These are phyloP conservation scores for Aschersonia sp. DNA, from an alignment of 2,329 filamentous ascomycete species.

Conservation along the genomic window DNA sequence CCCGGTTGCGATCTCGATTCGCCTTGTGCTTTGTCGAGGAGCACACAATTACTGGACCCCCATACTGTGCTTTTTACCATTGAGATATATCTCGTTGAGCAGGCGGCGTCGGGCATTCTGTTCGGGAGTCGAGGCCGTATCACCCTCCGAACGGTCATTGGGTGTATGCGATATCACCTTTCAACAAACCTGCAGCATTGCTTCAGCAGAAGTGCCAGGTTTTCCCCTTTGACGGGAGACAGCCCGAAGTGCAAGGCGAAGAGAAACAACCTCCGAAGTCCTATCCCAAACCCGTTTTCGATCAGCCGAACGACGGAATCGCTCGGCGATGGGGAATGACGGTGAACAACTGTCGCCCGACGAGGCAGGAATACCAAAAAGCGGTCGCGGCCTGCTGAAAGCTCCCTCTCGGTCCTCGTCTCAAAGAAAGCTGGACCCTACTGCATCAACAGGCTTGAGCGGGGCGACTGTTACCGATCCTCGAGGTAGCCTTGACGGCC, in stretches of 20 bases:
- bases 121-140: too few species aligned
- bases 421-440: constrained; percentile 42
- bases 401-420: constrained; percentile 50
- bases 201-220: too few species aligned
- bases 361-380: constrained; percentile 28
- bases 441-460: constrained; percentile 44
- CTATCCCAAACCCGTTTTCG: not conserved
- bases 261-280: not conserved
- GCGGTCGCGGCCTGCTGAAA: constrained; percentile 37
- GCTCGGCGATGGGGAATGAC: constrained; percentile 27
- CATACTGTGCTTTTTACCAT: not conserved
- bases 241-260: too few species aligned
- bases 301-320: constrained; percentile 16
- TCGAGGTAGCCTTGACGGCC: constrained; percentile 46
- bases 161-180: too few species aligned
- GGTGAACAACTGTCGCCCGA: constrained; percentile 26
- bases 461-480: constrained; percentile 44
- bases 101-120: too few species aligned
- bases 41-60: not conserved
- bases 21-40: not conserved
- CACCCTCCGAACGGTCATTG: too few species aligned
- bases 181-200: too few species aligned
- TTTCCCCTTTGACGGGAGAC: too few species aligned
- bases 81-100: not conserved
- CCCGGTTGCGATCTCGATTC: not conserved